Evolutionary conservation across 108 stramenopile species (phyloP).

Genomic region (Fragilaria radians): DNA sequence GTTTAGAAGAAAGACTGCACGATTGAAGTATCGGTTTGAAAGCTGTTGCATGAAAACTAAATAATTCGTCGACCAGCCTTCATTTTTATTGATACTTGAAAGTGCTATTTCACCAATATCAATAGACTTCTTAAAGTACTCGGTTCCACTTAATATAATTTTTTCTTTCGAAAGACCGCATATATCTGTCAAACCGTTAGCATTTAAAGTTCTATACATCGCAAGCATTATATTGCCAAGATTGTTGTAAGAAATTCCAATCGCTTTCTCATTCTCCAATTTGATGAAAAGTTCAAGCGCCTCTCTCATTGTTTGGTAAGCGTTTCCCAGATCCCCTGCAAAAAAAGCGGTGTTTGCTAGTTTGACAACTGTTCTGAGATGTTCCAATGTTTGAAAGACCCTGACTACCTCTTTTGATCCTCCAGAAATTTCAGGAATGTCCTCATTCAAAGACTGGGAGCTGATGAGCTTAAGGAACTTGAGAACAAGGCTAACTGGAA

Average conservation of each 20-base stretch:
- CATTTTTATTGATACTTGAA: slow-evolving; percentile 29
- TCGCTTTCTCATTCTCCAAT: slow-evolving; percentile 46
- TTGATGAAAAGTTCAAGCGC: slow-evolving; percentile 29
- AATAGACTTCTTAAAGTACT: slow-evolving; percentile 29
- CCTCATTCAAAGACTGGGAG: neutral
- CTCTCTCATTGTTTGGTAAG: slow-evolving; percentile 27
- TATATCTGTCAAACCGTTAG: slow-evolving; percentile 6
- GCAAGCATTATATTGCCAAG: slow-evolving; percentile 39
- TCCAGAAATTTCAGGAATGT: neutral
- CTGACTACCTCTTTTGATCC: slow-evolving; percentile 24
- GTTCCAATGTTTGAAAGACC: slow-evolving; percentile 30
- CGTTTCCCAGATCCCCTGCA: slow-evolving; percentile 32
- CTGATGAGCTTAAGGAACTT: slow-evolving; percentile 2
- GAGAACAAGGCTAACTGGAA: slow-evolving; percentile 20
- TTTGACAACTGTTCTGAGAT: slow-evolving; percentile 27
- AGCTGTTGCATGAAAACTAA: slow-evolving; percentile 34
- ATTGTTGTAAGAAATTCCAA: slow-evolving; percentile 41
- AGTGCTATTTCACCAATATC: slow-evolving; percentile 40
- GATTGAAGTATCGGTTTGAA: slow-evolving; percentile 39
- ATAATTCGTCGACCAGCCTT: slow-evolving; percentile 45
- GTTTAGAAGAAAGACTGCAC: slow-evolving; percentile 30
- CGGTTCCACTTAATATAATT: slow-evolving; percentile 22
- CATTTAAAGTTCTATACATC: slow-evolving; percentile 32
- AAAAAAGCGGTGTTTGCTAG: slow-evolving; percentile 41
- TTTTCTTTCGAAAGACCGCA: slow-evolving; percentile 17